phyloP scores from a whole-genome alignment of 805 yeast species.

The Candida saitoana region DNA sequence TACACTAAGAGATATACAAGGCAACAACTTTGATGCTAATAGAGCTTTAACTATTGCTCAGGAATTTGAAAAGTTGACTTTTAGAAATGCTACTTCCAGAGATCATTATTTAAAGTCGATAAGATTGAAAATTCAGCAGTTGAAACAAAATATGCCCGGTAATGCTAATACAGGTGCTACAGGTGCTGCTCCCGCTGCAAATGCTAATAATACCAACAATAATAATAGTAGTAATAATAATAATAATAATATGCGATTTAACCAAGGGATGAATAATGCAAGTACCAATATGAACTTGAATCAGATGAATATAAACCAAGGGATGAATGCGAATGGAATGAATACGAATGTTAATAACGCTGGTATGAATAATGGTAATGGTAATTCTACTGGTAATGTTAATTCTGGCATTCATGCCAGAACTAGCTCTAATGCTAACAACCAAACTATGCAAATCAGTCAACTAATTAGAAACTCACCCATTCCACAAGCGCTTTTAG shows the following conservation, averaged over 20 bases:
- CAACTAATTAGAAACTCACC: constrained; percentile 56
- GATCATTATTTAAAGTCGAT: constrained; percentile 50
- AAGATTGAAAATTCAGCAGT: constrained; percentile 36
- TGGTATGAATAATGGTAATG: background rate
- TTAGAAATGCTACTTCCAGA: constrained; percentile 51
- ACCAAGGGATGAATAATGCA: background rate
- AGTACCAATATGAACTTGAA: background rate
- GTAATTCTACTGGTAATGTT: constrained; percentile 1
- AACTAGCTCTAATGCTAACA: constrained; percentile 6
- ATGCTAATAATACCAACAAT: background rate
- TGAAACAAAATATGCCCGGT: constrained; percentile 12
- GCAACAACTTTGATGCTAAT: constrained; percentile 27
- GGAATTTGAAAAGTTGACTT: constrained; percentile 67
- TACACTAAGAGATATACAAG: constrained; percentile 36
- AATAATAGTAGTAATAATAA: background rate
- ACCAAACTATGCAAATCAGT: constrained; percentile 36
- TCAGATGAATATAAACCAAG: background rate
- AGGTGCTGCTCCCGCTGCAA: background rate
- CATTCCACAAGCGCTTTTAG: constrained; percentile 65
- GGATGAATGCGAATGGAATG: background rate
- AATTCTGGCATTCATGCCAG: background rate
- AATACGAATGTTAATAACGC: constrained; percentile 2
- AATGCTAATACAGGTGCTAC: constrained; percentile 2
- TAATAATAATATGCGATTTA: background rate
- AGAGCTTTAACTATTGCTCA: constrained; percentile 49